Evolutionary conservation across 1,284 basidiomycete genomes (phyloP).

Genomic region (Fistulinella cinereoalba): DNA sequence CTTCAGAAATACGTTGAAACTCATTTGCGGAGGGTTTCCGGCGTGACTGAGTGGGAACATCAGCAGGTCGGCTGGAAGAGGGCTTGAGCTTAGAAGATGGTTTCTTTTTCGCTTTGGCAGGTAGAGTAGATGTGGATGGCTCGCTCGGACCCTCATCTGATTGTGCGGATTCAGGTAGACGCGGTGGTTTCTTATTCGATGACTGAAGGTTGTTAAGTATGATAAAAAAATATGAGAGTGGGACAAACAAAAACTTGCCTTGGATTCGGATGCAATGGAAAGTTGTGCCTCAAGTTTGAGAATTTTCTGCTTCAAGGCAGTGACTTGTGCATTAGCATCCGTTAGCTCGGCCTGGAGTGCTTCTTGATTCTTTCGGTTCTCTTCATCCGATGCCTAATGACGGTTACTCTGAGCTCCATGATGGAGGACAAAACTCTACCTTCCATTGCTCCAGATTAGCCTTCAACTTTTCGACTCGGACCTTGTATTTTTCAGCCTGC

Average conservation of each 20-base stretch:
- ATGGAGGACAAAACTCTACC: slow-evolving; percentile 31
- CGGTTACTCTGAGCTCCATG: slow-evolving; percentile 9
- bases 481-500: slow-evolving; percentile 38
- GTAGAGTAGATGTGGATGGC: slow-evolving; percentile 7
- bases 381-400: slow-evolving; percentile 34
- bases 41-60: slow-evolving; percentile 19
- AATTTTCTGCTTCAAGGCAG: slow-evolving; percentile 41
- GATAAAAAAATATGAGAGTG: not conserved
- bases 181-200: slow-evolving; percentile 14
- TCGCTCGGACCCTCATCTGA: slow-evolving; percentile 11
- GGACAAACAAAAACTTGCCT: slow-evolving; percentile 11
- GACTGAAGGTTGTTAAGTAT: slow-evolving; percentile 10
- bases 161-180: slow-evolving; percentile 1
- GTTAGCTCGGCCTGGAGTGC: slow-evolving; percentile 31
- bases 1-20: slow-evolving; percentile 15
- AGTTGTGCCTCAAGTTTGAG: slow-evolving; percentile 43
- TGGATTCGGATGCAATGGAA: slow-evolving; percentile 28
- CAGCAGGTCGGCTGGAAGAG: slow-evolving; percentile 14
- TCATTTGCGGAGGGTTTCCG: slow-evolving; percentile 17
- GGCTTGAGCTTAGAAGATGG: slow-evolving; percentile 16
- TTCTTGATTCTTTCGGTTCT: slow-evolving; percentile 34
- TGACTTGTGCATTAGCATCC: slow-evolving; percentile 30
- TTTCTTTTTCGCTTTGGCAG: slow-evolving; percentile 14
- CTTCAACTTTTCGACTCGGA: slow-evolving; percentile 46
- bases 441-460: slow-evolving; percentile 40